Conservation (phyloP, 768 basidiomycete genomes). For the Lactarius akahatsu region DNA sequence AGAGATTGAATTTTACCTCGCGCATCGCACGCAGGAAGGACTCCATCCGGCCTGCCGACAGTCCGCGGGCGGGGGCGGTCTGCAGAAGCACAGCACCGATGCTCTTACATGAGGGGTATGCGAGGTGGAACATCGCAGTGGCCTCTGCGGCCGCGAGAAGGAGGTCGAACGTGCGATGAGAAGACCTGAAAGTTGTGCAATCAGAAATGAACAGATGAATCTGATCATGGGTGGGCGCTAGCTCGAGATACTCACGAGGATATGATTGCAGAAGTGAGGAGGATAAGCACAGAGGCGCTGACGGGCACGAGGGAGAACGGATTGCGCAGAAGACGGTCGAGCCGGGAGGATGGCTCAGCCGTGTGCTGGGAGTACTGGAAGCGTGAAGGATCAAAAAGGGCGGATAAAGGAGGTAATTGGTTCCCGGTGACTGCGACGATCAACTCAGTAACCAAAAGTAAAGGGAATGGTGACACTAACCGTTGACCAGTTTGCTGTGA, state of each 20-base stretch:
- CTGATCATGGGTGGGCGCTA: background rate
- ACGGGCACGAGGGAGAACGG: constrained; percentile 73
- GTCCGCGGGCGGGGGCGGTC: constrained; percentile 73
- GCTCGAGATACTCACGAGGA: constrained; percentile 49
- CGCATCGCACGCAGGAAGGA: constrained; percentile 76
- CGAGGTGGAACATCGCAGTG: constrained; percentile 73
- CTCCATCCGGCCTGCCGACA: constrained; percentile 70
- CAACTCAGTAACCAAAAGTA: background rate
- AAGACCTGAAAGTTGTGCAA: constrained; percentile 34
- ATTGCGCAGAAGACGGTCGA: constrained; percentile 49
- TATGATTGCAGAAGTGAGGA: constrained; percentile 52
- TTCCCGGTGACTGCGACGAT: constrained; percentile 53
- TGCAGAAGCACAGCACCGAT: constrained; percentile 88
- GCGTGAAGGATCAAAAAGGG: constrained; percentile 49
- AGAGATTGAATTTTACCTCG: constrained; percentile 49
- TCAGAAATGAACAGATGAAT: background rate
- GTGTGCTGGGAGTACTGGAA: constrained; percentile 36
- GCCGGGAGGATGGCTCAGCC: constrained; percentile 24
- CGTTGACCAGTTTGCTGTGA: constrained; percentile 60
- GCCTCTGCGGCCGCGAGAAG: constrained; percentile 77
- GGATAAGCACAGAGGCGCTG: constrained; percentile 53
- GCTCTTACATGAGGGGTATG: constrained; percentile 79
- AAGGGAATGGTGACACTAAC: constrained; percentile 42
- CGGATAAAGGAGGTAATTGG: constrained; percentile 54
- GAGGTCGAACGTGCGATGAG: constrained; percentile 80